Percentiles rank a stretch among this genome's conserved stretches.
Conservation (phyloP, 345 rosid species). For the Citrus cavaleriei region DNA sequence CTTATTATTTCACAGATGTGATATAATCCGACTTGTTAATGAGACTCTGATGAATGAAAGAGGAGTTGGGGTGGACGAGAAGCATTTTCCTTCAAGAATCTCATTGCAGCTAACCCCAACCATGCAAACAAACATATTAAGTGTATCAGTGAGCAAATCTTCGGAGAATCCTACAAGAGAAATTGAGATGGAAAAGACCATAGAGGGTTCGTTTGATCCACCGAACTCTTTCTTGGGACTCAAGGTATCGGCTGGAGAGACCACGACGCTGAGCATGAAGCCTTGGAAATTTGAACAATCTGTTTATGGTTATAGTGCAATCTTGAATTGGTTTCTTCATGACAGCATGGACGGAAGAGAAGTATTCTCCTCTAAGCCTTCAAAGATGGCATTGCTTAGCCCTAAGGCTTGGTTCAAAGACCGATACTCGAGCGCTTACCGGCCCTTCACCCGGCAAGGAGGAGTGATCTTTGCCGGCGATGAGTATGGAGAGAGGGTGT, state of each 20-base stretch:
- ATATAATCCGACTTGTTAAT: conserved; percentile 50
- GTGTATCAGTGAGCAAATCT: conserved; percentile 72
- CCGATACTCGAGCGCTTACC: conserved; percentile 57
- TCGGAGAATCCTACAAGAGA: conserved; percentile 59
- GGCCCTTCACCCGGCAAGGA: conserved; percentile 79
- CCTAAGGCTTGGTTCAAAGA: conserved; percentile 83
- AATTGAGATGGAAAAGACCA: conserved; percentile 41
- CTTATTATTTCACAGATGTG: conserved; percentile 40
- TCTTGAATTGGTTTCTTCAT: conserved; percentile 82
- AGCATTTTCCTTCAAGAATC: conserved; percentile 80
- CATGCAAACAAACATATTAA: conserved; percentile 57
- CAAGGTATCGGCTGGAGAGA: conserved; percentile 55
- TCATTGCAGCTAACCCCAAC: conserved; percentile 69
- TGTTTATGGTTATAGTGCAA: conserved; percentile 56
- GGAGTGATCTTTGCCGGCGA: conserved; percentile 85
- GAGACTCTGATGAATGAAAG: conserved; percentile 55
- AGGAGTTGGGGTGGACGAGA: conserved; percentile 67
- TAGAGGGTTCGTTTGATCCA: conserved; percentile 66
- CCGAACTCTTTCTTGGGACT: conserved; percentile 65
- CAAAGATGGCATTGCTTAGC: conserved; percentile 52
- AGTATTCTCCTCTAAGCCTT: conserved; percentile 75
- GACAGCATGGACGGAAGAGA: conserved; percentile 75
- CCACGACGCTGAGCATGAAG: conserved; percentile 52
- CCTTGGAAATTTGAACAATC: conserved; percentile 91
- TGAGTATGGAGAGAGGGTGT: conserved; percentile 66